Conservation (phyloP, 371 early-diverging fungal genomes). For the Rhizopus sp. region DNA sequence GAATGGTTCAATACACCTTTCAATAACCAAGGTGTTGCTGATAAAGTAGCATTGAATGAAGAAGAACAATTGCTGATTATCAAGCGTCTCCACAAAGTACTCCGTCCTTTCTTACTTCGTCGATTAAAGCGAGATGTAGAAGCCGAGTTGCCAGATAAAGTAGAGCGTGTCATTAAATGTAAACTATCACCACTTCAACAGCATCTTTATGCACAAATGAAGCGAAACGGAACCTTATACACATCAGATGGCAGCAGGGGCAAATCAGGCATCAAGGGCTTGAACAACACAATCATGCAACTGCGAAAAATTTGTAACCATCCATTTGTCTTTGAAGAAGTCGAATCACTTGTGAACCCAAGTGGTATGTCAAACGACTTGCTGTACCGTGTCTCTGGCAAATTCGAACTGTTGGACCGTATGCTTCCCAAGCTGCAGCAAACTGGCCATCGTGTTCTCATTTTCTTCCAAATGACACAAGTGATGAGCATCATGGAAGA, state of each 20-base stretch:
- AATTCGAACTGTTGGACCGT: conserved; percentile 97
- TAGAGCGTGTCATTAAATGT: conserved; percentile 95
- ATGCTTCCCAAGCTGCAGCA: conserved; percentile 88
- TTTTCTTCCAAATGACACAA: conserved; percentile 99
- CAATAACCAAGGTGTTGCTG: conserved; percentile 81
- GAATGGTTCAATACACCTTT: conserved; percentile 99
- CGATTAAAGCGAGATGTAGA: conserved; percentile 99
- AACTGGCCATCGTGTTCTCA: conserved; percentile 92
- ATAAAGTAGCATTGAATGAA: conserved; percentile 89
- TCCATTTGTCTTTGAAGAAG: conserved; percentile 97
- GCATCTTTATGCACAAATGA: conserved; percentile 78
- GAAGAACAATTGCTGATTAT: conserved; percentile 97
- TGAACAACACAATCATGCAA: conserved; percentile 99
- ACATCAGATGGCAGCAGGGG: conserved; percentile 54
- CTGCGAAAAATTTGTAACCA: conserved; percentile 99
- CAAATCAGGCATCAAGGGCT: conserved; percentile 70
- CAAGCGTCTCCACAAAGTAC: conserved; percentile 93
- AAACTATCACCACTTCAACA: conserved; percentile 83
- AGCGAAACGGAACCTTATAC: conserved; percentile 69
- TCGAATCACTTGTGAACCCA: conserved; percentile 81
- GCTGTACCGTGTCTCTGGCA: conserved; percentile 87
- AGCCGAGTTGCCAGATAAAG: conserved; percentile 96
- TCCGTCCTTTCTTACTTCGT: conserved; percentile 97
- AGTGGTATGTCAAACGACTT: conserved; percentile 51
- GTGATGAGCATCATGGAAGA: conserved; percentile 98